phyloP scores from a whole-genome alignment of 225 moss, liverwort and hornwort genomes.

The Climacium dendroides region DNA sequence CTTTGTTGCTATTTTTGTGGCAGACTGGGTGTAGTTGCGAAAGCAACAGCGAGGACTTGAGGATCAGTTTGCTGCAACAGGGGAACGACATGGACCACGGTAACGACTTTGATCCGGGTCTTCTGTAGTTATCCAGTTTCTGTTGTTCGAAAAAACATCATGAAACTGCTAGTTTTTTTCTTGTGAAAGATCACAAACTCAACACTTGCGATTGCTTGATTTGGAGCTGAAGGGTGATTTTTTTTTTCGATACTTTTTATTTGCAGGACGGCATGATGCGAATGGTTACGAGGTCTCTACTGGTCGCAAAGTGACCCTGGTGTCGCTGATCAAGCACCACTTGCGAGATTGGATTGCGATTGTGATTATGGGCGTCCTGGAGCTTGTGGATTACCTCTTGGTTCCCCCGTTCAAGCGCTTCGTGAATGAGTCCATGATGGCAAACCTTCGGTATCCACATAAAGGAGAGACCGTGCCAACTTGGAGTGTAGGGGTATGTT shows the following conservation, averaged over 20 bases:
- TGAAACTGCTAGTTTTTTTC: too few relatives aligned
- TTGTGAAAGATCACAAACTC: too few relatives aligned
- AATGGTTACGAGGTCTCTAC: not conserved
- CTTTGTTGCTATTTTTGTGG: not conserved
- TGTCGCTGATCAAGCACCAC: constrained; percentile 37
- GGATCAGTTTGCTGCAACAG: not conserved
- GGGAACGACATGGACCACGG: not conserved
- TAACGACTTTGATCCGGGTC: not conserved
- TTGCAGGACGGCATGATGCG: not conserved
- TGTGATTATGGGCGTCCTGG: constrained; percentile 27
- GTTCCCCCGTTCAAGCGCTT: constrained; percentile 54
- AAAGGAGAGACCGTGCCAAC: constrained; percentile 53
- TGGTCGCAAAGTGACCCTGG: not conserved
- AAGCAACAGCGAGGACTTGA: not conserved
- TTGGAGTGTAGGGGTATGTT: constrained; percentile 67
- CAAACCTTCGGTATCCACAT: not conserved
- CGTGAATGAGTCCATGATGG: constrained; percentile 25
- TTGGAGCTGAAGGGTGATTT: not conserved
- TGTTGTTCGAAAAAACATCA: not conserved
- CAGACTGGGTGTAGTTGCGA: not conserved
- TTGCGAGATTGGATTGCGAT: constrained; percentile 66
- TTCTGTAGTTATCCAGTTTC: not conserved
- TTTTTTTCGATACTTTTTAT: not conserved
- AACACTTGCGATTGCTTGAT: not conserved
- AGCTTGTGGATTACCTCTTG: constrained; percentile 35